Evolutionary conservation across 495 filamentous ascomycete genomes (phyloP), one percentile per base, ranked within the genome.

Genomic region (Penicillium macrosclerotiorum): DNA sequence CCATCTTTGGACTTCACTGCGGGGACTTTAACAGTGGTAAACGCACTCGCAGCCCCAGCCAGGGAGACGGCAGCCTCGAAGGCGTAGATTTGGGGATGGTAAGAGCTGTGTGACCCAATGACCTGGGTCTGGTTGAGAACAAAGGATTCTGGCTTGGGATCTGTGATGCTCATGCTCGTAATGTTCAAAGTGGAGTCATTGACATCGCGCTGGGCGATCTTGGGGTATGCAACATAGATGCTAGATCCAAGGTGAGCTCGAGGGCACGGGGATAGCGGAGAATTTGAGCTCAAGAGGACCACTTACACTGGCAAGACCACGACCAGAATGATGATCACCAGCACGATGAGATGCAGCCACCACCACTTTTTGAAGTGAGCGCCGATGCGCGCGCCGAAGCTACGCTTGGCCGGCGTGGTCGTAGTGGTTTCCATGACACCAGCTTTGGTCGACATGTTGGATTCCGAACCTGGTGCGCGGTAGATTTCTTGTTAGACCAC

Each of bases 141-240:
- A 52, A 89, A 66, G 18, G 73, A 77, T 11, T 79, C 57, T 5
- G 80, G 63, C 20, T 76, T 68, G 3, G 86, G 84, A 23, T 84
- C 63, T 34, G 72, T 74, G 60, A 89, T 70, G 8, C 68, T 36
- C 54, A 90, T 77, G 37, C 67, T 57, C 12, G 74, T 74, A 54
- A 91, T 65, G 18, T 71, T 69, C 33, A 90, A 72, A 12, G 71
- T 76, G 14, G 88, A 82, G 16, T 79, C 63, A 52, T 87, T 77
- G 47, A 90, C 73, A 58, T 81, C 81, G 34, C 68, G 27, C 60
- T 90, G 86, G 17, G 86, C 85, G 44, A 88, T 86, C 41, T 78
- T 75, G 37, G 86, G 87, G 31, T 88, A 83, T 4, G 64, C 86
- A 46, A 89, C 86, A 51, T 84, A 84, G 37, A 90, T 62, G 30